Percentiles rank a stretch among this genome's conserved stretches.
Evolutionary conservation across 1,139 yeast species (phyloP).

Genomic region (Candida neerlandica): DNA sequence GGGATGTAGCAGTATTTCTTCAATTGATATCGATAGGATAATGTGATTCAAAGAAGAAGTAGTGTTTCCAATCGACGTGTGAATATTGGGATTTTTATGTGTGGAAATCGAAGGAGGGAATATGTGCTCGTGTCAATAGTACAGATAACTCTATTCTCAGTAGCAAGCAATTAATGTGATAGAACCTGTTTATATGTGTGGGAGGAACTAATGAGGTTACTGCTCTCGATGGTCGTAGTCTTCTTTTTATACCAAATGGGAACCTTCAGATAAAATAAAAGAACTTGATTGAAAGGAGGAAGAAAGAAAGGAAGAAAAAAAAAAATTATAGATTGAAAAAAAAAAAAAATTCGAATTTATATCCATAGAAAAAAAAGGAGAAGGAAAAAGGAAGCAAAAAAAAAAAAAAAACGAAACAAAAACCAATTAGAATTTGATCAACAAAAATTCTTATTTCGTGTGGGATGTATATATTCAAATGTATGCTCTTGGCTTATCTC

Average conservation of each 20-base stretch:
- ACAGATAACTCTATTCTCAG: background rate
- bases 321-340: background rate
- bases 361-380: slow-evolving; percentile 1
- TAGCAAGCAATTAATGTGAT: background rate
- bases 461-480: background rate
- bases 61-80: too few relatives aligned
- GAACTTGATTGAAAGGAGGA: background rate
- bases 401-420: background rate
- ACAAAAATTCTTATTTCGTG: background rate
- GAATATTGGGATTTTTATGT: too few relatives aligned
- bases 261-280: background rate
- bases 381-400: background rate
- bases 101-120: too few relatives aligned
- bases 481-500: too few relatives aligned
- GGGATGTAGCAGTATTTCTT: background rate
- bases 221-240: background rate
- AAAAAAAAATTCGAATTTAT: slow-evolving; percentile 1
- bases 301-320: slow-evolving; percentile 1
- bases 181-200: background rate
- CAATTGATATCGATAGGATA: background rate
- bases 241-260: background rate
- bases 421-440: background rate
- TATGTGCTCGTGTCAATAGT: slow-evolving; percentile 1
- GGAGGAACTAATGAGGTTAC: background rate
- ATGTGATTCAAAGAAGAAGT: too few relatives aligned